Evolutionary conservation across 495 filamentous ascomycete species (phyloP), one percentile per base, ranked within the genome.

Genomic region (Penicillium canescens): DNA sequence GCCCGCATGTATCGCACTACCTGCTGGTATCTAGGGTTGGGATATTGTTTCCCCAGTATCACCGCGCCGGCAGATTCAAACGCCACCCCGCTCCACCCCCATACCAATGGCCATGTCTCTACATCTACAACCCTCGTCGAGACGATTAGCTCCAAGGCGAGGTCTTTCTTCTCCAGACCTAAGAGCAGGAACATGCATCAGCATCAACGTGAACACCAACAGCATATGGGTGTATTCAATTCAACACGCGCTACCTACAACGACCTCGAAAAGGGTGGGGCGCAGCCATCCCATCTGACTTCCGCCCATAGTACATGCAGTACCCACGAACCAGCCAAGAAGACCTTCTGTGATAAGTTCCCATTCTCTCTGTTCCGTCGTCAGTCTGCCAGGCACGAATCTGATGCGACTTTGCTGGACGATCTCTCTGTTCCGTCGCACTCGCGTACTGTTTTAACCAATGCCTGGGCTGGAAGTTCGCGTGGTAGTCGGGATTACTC

Each of bases 1-100:
- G 69, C 80, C n/a, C 78, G 78, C 40, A 83, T 88, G 69, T 96
- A 97, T 66, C 78, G 83, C 46, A 64, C 62, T 3, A 76, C 66
- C 34, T 50, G 66, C 54, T 55, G 64, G 47, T 54, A 42, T 42
- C 47, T 69, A 42, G 72, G 64, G 13, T 52, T 74, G 16, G 63
- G 61, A 14, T 56, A 60, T 24, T 70, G 55, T 44, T 67, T 68
- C 52, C 53, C 53, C 9, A 14, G 54, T 3, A 37, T 66, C 14
- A 38, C 31, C 28, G 53, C 34, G 4, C 60, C 60, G 1, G 7
- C 50, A 13, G 53, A 61, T 8, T 57, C 52, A 0, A 49, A 56
- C n/a, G 24, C 10, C 45, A 42, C 48, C 8, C 20, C 26, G n/a
- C 26, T 28, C 8, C 16, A 46, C 38, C 20, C 42, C 3, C 45